phyloP scores from a whole-genome alignment of 148 eudicot species.

The Beta vulgaris region DNA sequence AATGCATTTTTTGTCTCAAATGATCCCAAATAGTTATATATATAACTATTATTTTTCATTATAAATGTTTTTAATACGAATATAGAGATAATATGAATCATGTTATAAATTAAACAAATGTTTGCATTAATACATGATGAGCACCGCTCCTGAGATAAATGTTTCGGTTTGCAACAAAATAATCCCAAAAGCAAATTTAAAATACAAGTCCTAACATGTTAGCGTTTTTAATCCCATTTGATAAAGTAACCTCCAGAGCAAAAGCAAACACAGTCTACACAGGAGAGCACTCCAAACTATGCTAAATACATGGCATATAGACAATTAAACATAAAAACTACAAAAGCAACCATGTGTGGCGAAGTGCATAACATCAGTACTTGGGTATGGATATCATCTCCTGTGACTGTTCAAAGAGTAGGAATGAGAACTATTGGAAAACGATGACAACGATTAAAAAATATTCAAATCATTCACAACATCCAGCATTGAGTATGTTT shows the following conservation, averaged over 20 bases:
- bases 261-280: neutral
- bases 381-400: constrained; percentile 54
- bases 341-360: too few species aligned
- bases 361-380: constrained; percentile 24
- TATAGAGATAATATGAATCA: too few species aligned
- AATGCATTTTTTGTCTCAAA: too few species aligned
- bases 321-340: neutral
- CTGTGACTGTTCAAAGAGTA: constrained; percentile 54
- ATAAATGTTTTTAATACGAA: too few species aligned
- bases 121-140: neutral
- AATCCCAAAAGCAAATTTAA: neutral
- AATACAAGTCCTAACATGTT: neutral
- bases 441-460: constrained; percentile 34
- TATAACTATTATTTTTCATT: too few species aligned
- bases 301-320: neutral
- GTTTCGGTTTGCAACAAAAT: neutral
- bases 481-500: neutral
- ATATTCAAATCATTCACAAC: constrained; percentile 11
- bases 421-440: constrained; percentile 53
- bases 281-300: neutral
- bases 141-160: neutral
- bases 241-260: neutral
- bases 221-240: neutral
- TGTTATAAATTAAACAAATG: too few species aligned
- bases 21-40: too few species aligned